Percentiles rank a stretch among this genome's conserved stretches.
These are phyloP conservation scores for Lipomyces mesembrius DNA, from an alignment of 805 yeast genomes.

Conservation along the genomic window DNA sequence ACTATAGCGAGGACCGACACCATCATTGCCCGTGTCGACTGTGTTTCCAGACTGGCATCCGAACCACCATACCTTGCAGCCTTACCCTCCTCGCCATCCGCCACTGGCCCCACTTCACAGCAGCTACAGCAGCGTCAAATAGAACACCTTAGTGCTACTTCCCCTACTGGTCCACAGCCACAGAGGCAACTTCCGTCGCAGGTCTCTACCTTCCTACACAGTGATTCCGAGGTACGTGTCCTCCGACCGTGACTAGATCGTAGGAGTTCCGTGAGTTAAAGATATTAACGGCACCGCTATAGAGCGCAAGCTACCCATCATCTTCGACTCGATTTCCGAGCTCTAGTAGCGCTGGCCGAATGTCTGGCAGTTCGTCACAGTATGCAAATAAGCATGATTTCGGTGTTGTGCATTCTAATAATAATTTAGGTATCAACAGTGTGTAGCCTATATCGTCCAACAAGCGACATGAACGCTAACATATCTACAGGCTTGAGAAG, in stretches of 20 bases:
- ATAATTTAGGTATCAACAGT: slow-evolving; percentile 18
- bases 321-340: background rate
- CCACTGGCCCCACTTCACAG: background rate
- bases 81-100: background rate
- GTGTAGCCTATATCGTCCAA: background rate
- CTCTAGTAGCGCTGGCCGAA: slow-evolving; percentile 10
- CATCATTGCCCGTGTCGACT: background rate
- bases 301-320: background rate
- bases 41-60: slow-evolving; percentile 5
- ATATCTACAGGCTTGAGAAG: slow-evolving; percentile 62
- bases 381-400: background rate
- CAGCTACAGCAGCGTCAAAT: slow-evolving; percentile 6
- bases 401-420: background rate
- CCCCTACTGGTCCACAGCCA: background rate
- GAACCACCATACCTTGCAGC: slow-evolving; percentile 4
- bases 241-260: background rate
- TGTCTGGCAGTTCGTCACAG: slow-evolving; percentile 24
- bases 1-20: background rate
- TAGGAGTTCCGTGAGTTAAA: background rate
- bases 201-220: slow-evolving; percentile 14
- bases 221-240: background rate
- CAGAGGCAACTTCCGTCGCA: slow-evolving; percentile 9
- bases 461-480: background rate
- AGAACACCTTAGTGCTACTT: background rate
- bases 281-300: background rate